Conservation (phyloP, 768 basidiomycete species). For the Mycena vulgaris region DNA sequence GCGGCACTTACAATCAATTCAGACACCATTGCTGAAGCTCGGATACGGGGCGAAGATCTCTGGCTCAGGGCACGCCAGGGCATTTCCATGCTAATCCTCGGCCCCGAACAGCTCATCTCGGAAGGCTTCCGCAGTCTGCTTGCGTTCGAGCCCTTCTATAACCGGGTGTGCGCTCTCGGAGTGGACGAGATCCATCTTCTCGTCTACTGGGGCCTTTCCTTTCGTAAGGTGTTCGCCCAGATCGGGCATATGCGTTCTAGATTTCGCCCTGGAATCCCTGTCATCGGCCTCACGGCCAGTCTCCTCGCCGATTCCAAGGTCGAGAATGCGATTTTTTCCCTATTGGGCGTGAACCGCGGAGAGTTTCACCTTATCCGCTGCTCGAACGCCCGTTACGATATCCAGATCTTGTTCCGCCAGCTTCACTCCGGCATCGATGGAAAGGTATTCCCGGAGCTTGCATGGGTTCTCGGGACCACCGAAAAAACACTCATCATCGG, state of each 20-base stretch:
- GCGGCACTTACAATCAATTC: constrained; percentile 40
- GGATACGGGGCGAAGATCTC: constrained; percentile 28
- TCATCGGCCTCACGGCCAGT: constrained; percentile 42
- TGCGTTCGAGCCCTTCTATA: constrained; percentile 34
- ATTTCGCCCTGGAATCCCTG: constrained; percentile 27
- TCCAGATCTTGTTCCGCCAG: constrained; percentile 43
- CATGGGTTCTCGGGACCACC: constrained; percentile 40
- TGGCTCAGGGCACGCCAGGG: not conserved
- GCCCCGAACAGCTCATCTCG: constrained; percentile 35
- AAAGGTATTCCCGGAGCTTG: constrained; percentile 41
- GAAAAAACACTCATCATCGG: constrained; percentile 47
- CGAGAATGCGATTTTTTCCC: constrained; percentile 31
- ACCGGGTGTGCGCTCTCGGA: constrained; percentile 40
- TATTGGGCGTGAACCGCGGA: constrained; percentile 41
- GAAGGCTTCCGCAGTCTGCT: constrained; percentile 39
- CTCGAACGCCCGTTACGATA: constrained; percentile 45
- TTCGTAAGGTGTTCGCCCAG: constrained; percentile 42
- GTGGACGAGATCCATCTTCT: constrained; percentile 49
- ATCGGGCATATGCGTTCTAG: constrained; percentile 40
- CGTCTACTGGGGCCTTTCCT: constrained; percentile 43
- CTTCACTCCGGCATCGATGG: constrained; percentile 35
- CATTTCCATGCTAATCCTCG: constrained; percentile 39
- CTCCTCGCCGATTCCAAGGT: constrained; percentile 33
- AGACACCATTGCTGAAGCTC: constrained; percentile 32
- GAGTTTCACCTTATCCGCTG: constrained; percentile 42